Evolutionary conservation across 306 rosid species (phyloP).

Genomic region (Dalbergia cochinchinensis): DNA sequence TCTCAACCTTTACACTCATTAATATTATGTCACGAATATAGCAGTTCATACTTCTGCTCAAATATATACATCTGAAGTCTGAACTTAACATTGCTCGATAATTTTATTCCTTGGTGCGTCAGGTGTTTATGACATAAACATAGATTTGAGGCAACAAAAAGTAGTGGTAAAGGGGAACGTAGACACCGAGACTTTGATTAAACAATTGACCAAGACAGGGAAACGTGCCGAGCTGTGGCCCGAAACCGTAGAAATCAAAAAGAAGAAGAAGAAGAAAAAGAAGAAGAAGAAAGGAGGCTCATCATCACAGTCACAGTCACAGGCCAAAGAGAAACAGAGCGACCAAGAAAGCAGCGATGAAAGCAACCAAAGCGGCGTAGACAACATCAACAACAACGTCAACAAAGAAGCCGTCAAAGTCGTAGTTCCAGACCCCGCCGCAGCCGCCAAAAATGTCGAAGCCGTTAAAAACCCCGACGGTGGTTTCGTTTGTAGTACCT

Average conservation of each 20-base stretch:
- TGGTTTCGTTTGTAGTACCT: background rate
- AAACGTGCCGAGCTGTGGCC: conserved; percentile 87
- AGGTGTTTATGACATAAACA: conserved; percentile 71
- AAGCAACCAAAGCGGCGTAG: conserved; percentile 51
- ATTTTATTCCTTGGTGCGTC: conserved; percentile 25
- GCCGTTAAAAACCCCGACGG: background rate
- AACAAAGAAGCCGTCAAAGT: conserved; percentile 50
- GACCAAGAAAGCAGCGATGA: conserved; percentile 57
- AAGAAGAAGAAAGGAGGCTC: conserved; percentile 52
- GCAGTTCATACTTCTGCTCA: too few species aligned
- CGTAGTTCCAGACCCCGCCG: too few species aligned
- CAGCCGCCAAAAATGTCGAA: too few species aligned
- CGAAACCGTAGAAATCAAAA: conserved; percentile 40
- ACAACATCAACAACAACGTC: conserved; percentile 43
- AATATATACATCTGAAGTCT: too few species aligned
- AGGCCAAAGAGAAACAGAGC: conserved; percentile 55
- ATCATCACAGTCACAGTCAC: background rate
- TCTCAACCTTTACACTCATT: background rate
- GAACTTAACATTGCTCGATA: background rate
- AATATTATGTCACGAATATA: background rate
- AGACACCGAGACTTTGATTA: conserved; percentile 64
- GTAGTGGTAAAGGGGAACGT: conserved; percentile 68
- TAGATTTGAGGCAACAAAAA: conserved; percentile 75
- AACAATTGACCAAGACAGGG: conserved; percentile 57
- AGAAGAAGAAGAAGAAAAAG: conserved; percentile 53